Base-by-base conservation (phyloP, 306 rosid genomes). In the Heteromeles arbutifolia region DNA sequence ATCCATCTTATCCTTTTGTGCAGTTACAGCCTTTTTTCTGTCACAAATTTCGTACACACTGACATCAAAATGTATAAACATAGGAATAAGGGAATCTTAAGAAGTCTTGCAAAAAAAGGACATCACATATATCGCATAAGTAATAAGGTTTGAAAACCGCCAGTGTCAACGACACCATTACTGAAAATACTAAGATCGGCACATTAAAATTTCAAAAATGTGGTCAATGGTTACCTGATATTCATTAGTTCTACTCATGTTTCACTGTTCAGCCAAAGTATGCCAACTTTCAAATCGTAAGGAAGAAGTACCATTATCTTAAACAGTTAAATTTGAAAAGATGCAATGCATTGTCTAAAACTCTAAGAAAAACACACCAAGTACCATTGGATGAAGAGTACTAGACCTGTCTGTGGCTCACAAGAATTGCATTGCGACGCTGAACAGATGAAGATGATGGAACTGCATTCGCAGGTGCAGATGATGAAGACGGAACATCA, bases 321-420 rank as follows among this genome's bases (percentile, higher is more conserved):
- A 65, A 3, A 65, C 34, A 10, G 11, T 65, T 1, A 54, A 5
- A 11, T 21, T 39, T 39, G 44, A 39, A 8, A 39, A 8, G 11
- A 39, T 39, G 44, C 11, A 39, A 39, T 39, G 44, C 11, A 8
- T 8, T 39, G 44, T 39, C 44, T 11, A 69, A 48, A 43, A 28
- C 18, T 29, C 50, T 19, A 9, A 29, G 44, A 5, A 18, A 21
- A 31, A 31, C 48, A 71, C 44, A 1, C 4, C 39, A 32, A n/a
- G 15, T 31, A 21, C 11, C 65, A 58, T 24, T 11, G 2, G 4
- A 21, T 65, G 56, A 34, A 57, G 11, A 22, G 22, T 11, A 39
- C 57, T n/a, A 65, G 9, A 94, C 97, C 96, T 95, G 98, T 85
- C 98, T 88, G 72, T 95, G 86, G 89, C 97, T 95, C 48, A 95